Conservation (phyloP, 441 rosid species). For the Erodium moschatum region DNA sequence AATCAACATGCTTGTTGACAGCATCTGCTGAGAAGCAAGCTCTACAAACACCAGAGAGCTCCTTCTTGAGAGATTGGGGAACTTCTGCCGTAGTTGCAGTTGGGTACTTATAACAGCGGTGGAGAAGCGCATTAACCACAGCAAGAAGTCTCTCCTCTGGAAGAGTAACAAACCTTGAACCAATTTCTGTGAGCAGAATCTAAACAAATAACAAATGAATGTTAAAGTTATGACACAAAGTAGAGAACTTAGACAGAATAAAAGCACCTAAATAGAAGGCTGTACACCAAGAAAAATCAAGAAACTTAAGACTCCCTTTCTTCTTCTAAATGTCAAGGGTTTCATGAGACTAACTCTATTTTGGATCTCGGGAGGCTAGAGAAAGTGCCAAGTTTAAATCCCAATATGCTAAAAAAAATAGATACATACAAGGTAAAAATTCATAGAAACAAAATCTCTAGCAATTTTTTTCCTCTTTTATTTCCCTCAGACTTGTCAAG, state of each 20-base stretch:
- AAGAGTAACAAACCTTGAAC: conserved; percentile 89
- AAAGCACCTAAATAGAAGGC: too few relatives aligned
- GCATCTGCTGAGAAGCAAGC: conserved; percentile 99
- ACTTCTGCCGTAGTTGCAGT: conserved; percentile 95
- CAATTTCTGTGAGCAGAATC: conserved; percentile 91
- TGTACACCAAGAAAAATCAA: too few relatives aligned
- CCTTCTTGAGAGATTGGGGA: conserved; percentile 96
- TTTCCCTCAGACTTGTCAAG: too few relatives aligned
- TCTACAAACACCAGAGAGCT: conserved; percentile 94
- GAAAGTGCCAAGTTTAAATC: neutral
- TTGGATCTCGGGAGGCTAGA: neutral
- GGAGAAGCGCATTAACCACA: conserved; percentile 97
- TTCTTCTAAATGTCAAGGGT: too few relatives aligned
- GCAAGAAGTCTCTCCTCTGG: conserved; percentile 98
- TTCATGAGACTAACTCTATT: neutral
- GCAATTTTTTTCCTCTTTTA: neutral
- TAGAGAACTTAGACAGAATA: too few relatives aligned
- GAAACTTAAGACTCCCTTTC: too few relatives aligned
- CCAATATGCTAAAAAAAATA: neutral
- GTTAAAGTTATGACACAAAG: too few relatives aligned
- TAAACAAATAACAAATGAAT: conserved; percentile 26
- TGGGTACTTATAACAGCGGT: conserved; percentile 97
- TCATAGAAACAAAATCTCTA: neutral
- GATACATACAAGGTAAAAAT: neutral
- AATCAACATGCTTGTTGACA: conserved; percentile 89